phyloP scores from a whole-genome alignment of 768 basidiomycete genomes.

The Mycena chlorophos region DNA sequence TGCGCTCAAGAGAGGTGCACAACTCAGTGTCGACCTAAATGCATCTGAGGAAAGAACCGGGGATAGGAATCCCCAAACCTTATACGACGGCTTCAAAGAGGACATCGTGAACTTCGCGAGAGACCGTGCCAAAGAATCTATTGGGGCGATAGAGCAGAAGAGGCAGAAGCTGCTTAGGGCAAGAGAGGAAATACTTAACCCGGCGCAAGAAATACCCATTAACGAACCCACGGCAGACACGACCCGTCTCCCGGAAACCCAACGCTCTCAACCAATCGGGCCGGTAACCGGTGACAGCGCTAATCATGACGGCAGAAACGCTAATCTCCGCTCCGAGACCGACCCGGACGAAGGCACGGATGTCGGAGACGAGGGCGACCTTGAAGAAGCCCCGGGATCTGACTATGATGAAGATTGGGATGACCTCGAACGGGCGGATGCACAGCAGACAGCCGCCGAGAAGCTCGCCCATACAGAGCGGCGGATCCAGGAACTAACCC shows the following conservation, averaged over 20 bases:
- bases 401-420: not conserved
- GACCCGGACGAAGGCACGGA: not conserved
- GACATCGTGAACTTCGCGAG: not conserved
- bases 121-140: not conserved
- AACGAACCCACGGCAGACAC: not conserved
- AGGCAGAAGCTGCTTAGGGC: not conserved
- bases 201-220: not conserved
- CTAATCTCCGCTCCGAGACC: too few relatives aligned
- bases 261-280: too few relatives aligned
- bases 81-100: not conserved
- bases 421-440: not conserved
- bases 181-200: not conserved
- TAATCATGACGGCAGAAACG: too few relatives aligned
- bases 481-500: not conserved
- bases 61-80: not conserved
- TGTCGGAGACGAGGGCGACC: not conserved
- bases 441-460: not conserved
- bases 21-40: not conserved
- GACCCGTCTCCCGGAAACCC: too few relatives aligned
- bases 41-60: not conserved
- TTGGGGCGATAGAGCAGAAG: constrained; percentile 1
- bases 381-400: not conserved
- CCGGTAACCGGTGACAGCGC: too few relatives aligned
- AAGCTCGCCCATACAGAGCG: not conserved
- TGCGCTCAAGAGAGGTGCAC: not conserved